These are phyloP conservation scores for Erysimum cheiranthoides DNA, from an alignment of 345 rosid species.

Conservation along the genomic window DNA sequence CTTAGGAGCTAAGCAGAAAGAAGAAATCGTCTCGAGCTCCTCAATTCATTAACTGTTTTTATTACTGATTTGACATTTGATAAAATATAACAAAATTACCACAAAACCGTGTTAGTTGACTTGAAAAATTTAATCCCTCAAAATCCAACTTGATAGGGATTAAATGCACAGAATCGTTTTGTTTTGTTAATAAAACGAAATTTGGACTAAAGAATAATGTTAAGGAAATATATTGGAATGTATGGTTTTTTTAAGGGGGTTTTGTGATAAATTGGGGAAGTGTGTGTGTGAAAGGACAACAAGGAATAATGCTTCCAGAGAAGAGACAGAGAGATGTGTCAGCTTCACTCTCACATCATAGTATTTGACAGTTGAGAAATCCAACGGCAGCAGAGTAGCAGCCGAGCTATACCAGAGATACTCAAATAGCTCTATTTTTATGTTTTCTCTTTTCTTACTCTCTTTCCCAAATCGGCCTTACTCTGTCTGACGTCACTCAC, in stretches of 20 bases:
- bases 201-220: not conserved
- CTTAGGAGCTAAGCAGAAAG: constrained; percentile 19
- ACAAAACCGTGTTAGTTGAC: constrained; percentile 15
- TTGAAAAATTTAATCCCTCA: not conserved
- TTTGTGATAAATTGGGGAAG: not conserved
- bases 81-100: not conserved
- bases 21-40: constrained; percentile 42
- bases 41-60: constrained; percentile 12
- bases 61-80: constrained; percentile 34
- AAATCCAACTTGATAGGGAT: constrained; percentile 1
- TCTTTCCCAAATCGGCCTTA: constrained; percentile 14
- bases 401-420: constrained; percentile 9
- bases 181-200: not conserved
- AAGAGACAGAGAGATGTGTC: constrained; percentile 36
- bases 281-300: constrained; percentile 10
- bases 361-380: constrained; percentile 25
- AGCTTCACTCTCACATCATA: constrained; percentile 33
- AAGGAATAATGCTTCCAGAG: constrained; percentile 37
- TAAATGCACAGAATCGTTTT: not conserved
- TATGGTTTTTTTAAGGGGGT: not conserved
- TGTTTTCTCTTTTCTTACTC: constrained; percentile 29
- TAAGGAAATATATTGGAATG: not conserved
- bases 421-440: constrained; percentile 34
- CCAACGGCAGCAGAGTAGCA: constrained; percentile 26
- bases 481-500: not conserved